A percentile compares a stretch with the other conserved stretches of the same genome.
Conservation (phyloP, 2,329 filamentous ascomycete genomes). For the Sclerotinia borealis region DNA sequence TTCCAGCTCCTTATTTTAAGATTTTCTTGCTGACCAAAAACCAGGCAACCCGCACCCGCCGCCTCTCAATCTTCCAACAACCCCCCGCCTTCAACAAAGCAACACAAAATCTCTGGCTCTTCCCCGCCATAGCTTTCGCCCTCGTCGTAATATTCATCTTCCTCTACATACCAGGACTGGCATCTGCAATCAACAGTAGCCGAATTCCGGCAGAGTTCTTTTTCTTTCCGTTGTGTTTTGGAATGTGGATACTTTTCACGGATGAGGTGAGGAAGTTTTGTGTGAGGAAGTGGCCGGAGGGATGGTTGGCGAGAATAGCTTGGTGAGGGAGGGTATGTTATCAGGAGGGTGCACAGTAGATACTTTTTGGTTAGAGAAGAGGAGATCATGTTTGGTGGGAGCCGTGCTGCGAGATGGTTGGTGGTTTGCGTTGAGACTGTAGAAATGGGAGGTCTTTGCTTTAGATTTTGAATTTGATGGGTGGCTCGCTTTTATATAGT, state of each 20-base stretch:
- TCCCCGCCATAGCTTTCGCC: conserved; percentile 63
- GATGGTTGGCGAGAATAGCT: conserved; percentile 52
- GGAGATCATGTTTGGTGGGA: too few species aligned
- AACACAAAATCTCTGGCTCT: conserved; percentile 58
- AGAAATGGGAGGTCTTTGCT: background rate
- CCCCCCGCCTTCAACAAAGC: conserved; percentile 56
- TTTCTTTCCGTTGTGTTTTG: conserved; percentile 69
- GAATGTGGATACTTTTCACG: conserved; percentile 52
- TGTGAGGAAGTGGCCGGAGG: conserved; percentile 52
- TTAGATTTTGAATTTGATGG: background rate
- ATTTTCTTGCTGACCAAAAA: background rate
- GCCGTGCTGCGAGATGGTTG: background rate
- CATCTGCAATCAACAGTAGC: conserved; percentile 53
- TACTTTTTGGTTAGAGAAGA: background rate
- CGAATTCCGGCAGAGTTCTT: conserved; percentile 64
- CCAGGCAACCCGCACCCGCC: conserved; percentile 50
- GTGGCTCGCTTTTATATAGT: background rate
- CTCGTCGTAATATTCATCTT: conserved; percentile 62
- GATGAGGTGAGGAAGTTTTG: conserved; percentile 61
- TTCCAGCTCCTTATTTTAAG: background rate
- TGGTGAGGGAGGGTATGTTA: conserved; percentile 44
- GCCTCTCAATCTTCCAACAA: conserved; percentile 64
- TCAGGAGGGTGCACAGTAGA: background rate
- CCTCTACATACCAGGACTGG: conserved; percentile 59
- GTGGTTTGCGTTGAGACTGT: background rate